Evolutionary conservation across 805 yeast genomes (phyloP).

Genomic region (Teunomyces aglyptinius): DNA sequence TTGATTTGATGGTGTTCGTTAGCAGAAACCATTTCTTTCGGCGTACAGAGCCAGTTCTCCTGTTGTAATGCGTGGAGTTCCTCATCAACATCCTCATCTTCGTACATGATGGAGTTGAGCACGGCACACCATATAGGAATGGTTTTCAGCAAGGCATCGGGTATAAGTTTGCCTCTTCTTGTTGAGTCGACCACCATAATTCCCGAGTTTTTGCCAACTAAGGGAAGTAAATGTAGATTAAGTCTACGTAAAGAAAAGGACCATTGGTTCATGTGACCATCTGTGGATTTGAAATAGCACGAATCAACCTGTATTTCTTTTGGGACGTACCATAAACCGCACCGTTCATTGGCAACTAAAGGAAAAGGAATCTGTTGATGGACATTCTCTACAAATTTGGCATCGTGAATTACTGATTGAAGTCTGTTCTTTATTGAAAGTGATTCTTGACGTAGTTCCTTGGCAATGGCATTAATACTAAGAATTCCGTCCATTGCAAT

Average conservation of each 20-base stretch:
- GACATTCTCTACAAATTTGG: constrained; percentile 44
- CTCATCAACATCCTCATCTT: constrained; percentile 12
- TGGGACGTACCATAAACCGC: constrained; percentile 82
- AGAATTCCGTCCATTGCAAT: constrained; percentile 1
- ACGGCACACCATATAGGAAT: constrained; percentile 92
- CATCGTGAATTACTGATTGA: constrained; percentile 69
- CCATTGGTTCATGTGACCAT: constrained; percentile 87
- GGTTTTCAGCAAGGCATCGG: constrained; percentile 85
- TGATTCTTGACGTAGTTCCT: constrained; percentile 49
- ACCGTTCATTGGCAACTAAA: constrained; percentile 72
- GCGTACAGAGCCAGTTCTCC: constrained; percentile 44
- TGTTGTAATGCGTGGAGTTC: constrained; percentile 3
- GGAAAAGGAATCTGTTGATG: constrained; percentile 31
- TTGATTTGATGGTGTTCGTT: constrained; percentile 57
- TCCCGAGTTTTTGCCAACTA: constrained; percentile 45
- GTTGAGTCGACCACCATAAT: constrained; percentile 77
- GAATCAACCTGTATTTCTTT: constrained; percentile 42
- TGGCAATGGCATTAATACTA: constrained; percentile 16
- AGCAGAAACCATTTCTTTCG: constrained; percentile 51
- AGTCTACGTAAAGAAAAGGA: constrained; percentile 68
- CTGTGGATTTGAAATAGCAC: constrained; percentile 85
- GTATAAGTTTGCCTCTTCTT: constrained; percentile 77
- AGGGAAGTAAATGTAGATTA: constrained; percentile 65
- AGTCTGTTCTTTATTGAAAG: constrained; percentile 58
- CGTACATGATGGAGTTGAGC: constrained; percentile 54